Percentiles rank a stretch among this genome's conserved stretches.
These are phyloP conservation scores for Calocybe indica DNA, from an alignment of 768 basidiomycete species.

Conservation along the genomic window DNA sequence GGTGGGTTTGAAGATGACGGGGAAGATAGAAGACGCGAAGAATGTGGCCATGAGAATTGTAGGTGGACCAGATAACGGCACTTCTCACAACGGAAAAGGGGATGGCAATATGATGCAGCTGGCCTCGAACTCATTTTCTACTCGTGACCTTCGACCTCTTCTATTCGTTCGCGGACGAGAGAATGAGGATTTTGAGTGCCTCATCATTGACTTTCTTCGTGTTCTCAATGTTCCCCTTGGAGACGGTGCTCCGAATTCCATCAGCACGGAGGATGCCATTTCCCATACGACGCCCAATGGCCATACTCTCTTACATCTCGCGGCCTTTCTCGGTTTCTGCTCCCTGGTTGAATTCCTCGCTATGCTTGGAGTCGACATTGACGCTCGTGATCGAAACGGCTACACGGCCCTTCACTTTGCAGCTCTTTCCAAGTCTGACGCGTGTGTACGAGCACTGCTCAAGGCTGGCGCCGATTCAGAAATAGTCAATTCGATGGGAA, in stretches of 20 bases:
- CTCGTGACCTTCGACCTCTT: constrained; percentile 50
- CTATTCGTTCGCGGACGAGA: constrained; percentile 51
- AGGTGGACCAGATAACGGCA: constrained; percentile 55
- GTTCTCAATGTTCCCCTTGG: constrained; percentile 65
- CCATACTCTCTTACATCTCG: constrained; percentile 87
- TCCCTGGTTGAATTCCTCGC: constrained; percentile 70
- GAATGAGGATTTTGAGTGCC: constrained; percentile 61
- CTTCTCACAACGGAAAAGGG: constrained; percentile 25
- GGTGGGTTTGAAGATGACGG: constrained; percentile 95
- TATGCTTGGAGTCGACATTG: constrained; percentile 66
- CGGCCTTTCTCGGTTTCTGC: constrained; percentile 72
- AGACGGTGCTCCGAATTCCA: constrained; percentile 29
- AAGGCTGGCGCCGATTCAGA: constrained; percentile 75
- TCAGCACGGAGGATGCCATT: constrained; percentile 49
- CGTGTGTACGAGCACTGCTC: constrained; percentile 64
- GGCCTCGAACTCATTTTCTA: constrained; percentile 32
- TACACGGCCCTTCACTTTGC: constrained; percentile 89
- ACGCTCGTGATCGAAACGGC: constrained; percentile 84
- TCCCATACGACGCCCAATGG: constrained; percentile 67
- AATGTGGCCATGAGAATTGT: constrained; percentile 93
- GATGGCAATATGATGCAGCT: constrained; percentile 49
- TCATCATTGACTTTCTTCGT: constrained; percentile 76
- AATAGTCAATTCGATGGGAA: constrained; percentile 67
- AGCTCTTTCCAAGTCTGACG: constrained; percentile 53
- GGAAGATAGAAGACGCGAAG: constrained; percentile 89